These are phyloP conservation scores for Guyanaporus albipodus DNA, from an alignment of 768 basidiomycete species.

Conservation along the genomic window DNA sequence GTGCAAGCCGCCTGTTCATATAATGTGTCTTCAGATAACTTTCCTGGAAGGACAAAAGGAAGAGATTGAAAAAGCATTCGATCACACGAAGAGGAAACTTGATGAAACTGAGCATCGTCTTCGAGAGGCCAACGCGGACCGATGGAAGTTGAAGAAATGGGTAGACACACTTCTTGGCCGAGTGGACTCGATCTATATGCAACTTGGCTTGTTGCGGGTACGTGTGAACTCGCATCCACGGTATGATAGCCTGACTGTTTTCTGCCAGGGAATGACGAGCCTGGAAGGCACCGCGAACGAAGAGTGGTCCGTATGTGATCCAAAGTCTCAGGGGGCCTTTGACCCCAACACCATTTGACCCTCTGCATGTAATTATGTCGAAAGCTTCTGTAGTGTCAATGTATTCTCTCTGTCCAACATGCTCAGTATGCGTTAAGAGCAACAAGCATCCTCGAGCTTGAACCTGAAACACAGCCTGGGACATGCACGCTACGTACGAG, in stretches of 20 bases:
- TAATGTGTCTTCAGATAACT: conserved; percentile 4
- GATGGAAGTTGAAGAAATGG: conserved; percentile 7
- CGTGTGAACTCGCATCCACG: neutral
- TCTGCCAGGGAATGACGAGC: conserved; percentile 9
- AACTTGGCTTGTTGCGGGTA: conserved; percentile 12
- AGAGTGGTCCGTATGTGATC: conserved; percentile 1
- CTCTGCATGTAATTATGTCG: neutral
- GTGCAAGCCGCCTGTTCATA: conserved; percentile 1
- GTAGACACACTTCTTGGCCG: conserved; percentile 6
- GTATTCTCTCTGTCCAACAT: too few species aligned
- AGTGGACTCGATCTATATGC: conserved; percentile 10
- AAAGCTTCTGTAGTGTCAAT: too few species aligned
- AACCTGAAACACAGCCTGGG: too few species aligned
- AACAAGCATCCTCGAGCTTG: too few species aligned
- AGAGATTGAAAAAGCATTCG: conserved; percentile 13
- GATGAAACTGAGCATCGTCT: conserved; percentile 17
- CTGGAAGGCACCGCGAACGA: neutral
- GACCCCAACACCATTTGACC: neutral
- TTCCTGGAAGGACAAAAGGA: conserved; percentile 15
- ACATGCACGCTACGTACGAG: too few species aligned
- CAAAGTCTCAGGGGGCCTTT: neutral
- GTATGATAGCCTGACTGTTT: neutral
- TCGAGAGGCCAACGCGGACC: conserved; percentile 16
- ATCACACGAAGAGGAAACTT: conserved; percentile 14
- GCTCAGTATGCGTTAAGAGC: too few species aligned